These are phyloP conservation scores for Sinapis alba DNA, from an alignment of 441 rosid species.

Conservation along the genomic window DNA sequence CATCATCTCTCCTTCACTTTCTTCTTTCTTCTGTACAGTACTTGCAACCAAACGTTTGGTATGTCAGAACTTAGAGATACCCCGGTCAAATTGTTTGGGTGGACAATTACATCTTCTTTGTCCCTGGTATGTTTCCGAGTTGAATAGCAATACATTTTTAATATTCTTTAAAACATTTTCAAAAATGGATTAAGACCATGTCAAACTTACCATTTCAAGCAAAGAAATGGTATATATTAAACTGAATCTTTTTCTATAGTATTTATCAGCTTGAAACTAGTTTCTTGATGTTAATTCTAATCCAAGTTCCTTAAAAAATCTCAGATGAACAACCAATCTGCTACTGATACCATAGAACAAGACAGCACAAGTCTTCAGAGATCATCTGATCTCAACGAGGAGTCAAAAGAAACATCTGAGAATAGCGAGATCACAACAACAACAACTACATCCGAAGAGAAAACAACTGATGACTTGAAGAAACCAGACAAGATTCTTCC, in stretches of 20 bases:
- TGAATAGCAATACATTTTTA: neutral
- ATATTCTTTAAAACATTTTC: neutral
- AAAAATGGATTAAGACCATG: neutral
- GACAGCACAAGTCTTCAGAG: slow-evolving; percentile 24
- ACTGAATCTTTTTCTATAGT: neutral
- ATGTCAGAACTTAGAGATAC: slow-evolving; percentile 34
- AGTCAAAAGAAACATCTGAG: slow-evolving; percentile 42
- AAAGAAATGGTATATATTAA: neutral
- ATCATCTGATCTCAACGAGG: slow-evolving; percentile 34
- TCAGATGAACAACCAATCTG: slow-evolving; percentile 25
- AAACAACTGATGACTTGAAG: slow-evolving; percentile 39
- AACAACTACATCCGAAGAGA: slow-evolving; percentile 35
- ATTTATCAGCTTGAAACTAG: neutral
- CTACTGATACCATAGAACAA: neutral
- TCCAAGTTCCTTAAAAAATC: neutral
- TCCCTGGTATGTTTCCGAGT: slow-evolving; percentile 43
- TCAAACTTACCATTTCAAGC: neutral
- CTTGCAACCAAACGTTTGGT: neutral
- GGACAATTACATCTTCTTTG: slow-evolving; percentile 49
- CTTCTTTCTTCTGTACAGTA: neutral
- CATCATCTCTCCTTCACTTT: neutral
- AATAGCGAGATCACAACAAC: slow-evolving; percentile 44
- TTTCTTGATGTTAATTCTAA: slow-evolving; percentile 18
- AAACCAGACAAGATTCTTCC: slow-evolving; percentile 61
- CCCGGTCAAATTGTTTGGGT: slow-evolving; percentile 64